phyloP scores from a whole-genome alignment of 2,329 filamentous ascomycete genomes.

The Talaromyces pinophilus region DNA sequence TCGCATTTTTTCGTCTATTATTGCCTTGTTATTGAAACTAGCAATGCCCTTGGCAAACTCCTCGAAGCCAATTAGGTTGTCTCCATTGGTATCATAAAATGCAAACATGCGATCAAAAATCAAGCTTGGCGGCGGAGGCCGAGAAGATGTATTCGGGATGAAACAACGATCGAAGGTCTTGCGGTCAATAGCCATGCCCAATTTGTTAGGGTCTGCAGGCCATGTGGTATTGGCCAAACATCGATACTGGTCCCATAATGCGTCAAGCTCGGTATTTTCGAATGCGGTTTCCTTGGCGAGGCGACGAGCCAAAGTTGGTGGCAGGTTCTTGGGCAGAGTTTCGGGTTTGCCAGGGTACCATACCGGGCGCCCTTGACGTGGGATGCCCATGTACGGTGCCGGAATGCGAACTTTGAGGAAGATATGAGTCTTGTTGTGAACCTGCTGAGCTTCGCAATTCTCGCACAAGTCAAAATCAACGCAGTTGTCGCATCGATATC shows the following conservation, averaged over 20 bases:
- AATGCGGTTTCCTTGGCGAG: constrained; percentile 73
- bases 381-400: constrained; percentile 75
- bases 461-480: constrained; percentile 95
- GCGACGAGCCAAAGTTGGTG: constrained; percentile 65
- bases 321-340: constrained; percentile 67
- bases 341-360: constrained; percentile 89
- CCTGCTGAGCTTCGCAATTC: constrained; percentile 71
- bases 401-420: constrained; percentile 96
- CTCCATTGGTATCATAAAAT: constrained; percentile 89
- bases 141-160: constrained; percentile 77
- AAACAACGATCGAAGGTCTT: constrained; percentile 91
- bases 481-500: constrained; percentile 94
- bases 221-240: constrained; percentile 88
- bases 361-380: constrained; percentile 75
- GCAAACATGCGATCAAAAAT: constrained; percentile 96
- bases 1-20: constrained; percentile 65
- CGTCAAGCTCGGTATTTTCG: constrained; percentile 85
- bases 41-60: constrained; percentile 87
- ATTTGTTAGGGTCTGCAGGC: constrained; percentile 73
- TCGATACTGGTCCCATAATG: constrained; percentile 94
- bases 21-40: constrained; percentile 58
- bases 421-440: constrained; percentile 86
- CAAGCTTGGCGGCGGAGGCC: constrained; percentile 77
- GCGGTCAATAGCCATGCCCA: constrained; percentile 83
- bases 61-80: constrained; percentile 86